Conservation (phyloP, 2,329 filamentous ascomycete species). For the Trichoderma hamatum region DNA sequence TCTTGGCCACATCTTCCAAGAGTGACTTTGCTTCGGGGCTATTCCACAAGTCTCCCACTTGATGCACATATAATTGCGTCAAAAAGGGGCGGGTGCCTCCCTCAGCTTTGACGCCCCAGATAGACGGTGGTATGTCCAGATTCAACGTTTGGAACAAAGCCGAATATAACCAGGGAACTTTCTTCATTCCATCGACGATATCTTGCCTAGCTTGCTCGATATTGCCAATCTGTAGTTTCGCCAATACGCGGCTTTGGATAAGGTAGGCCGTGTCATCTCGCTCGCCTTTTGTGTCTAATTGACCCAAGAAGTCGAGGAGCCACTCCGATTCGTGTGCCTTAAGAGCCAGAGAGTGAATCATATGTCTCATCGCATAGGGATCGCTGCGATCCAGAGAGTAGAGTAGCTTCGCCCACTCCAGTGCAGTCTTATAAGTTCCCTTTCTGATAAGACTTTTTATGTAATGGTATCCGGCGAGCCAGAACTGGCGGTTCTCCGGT, state of each 20-base stretch:
- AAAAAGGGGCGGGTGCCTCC: constrained; percentile 66
- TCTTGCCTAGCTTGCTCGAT: constrained; percentile 64
- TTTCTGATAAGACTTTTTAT: constrained; percentile 83
- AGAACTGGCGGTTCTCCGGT: constrained; percentile 89
- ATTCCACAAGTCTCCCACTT: constrained; percentile 85
- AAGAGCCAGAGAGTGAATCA: constrained; percentile 84
- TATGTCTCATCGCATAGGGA: constrained; percentile 79
- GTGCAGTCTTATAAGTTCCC: constrained; percentile 89
- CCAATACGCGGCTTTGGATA: constrained; percentile 74
- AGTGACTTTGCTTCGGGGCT: constrained; percentile 70
- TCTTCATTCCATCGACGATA: constrained; percentile 68
- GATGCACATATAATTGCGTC: constrained; percentile 73
- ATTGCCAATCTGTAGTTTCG: constrained; percentile 72
- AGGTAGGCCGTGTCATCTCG: constrained; percentile 64
- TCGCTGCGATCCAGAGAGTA: constrained; percentile 75
- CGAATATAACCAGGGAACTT: constrained; percentile 82
- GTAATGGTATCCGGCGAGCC: constrained; percentile 87
- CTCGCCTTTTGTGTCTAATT: constrained; percentile 41
- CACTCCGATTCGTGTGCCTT: constrained; percentile 76
- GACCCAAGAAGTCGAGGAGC: constrained; percentile 69
- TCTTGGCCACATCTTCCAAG: constrained; percentile 69
- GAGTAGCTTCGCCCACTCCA: constrained; percentile 90
- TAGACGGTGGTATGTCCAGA: constrained; percentile 73
- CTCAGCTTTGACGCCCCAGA: constrained; percentile 78
- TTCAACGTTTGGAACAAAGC: constrained; percentile 79